phyloP scores from a whole-genome alignment of 148 eudicot genomes.

The Salicornia ramosissima region DNA sequence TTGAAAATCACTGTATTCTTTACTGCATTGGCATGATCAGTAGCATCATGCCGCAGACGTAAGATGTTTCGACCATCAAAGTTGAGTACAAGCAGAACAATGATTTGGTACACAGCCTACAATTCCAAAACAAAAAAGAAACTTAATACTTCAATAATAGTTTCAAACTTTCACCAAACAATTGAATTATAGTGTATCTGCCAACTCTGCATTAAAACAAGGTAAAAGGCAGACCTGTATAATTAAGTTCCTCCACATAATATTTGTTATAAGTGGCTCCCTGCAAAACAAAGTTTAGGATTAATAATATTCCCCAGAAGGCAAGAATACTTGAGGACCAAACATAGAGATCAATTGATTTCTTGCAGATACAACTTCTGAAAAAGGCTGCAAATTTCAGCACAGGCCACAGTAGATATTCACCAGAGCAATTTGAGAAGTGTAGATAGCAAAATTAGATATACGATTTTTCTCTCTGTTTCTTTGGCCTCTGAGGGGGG shows the following conservation, averaged over 20 bases:
- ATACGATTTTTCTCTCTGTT: no score
- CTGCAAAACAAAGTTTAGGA: conserved; percentile 28
- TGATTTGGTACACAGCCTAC: conserved; percentile 84
- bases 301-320: not conserved
- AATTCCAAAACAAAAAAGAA: not conserved
- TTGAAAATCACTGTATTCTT: conserved; percentile 88
- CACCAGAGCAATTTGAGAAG: not conserved
- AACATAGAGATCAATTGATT: not conserved
- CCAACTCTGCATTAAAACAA: conserved; percentile 1
- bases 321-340: not conserved
- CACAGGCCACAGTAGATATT: not conserved
- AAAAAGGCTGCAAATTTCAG: not conserved
- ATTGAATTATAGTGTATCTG: not conserved
- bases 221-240: conserved; percentile 50
- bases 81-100: conserved; percentile 73
- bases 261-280: conserved; percentile 92
- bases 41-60: conserved; percentile 31
- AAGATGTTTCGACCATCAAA: conserved; percentile 57
- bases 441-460: no score
- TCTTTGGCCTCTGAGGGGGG: no score
- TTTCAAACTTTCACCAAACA: not conserved
- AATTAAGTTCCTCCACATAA: conserved; percentile 93
- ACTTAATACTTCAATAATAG: not conserved
- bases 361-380: not conserved
- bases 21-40: conserved; percentile 44